phyloP scores from a whole-genome alignment of 169 alveolate genomes.

The Plasmodium chabaudi region DNA sequence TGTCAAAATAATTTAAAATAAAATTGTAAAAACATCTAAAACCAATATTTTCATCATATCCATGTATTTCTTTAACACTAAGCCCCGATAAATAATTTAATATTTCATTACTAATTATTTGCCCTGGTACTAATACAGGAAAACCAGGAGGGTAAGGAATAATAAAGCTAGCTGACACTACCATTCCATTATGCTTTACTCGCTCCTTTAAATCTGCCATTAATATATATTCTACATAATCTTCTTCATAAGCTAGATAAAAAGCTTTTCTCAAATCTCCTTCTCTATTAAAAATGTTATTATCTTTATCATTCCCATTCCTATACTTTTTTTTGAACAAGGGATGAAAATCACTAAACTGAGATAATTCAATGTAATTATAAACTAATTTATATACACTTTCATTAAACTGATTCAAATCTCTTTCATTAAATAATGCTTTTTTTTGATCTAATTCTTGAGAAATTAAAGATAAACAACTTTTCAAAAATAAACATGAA shows the following conservation, averaged over 20 bases:
- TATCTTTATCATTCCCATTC: background rate
- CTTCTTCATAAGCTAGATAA: conserved; percentile 79
- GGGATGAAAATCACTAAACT: conserved; percentile 71
- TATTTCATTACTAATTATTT: conserved; percentile 75
- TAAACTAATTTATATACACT: conserved; percentile 69
- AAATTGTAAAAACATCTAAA: conserved; percentile 71
- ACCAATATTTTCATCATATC: conserved; percentile 75
- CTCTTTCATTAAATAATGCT: conserved; percentile 59
- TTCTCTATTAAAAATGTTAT: conserved; percentile 57
- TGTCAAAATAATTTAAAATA: conserved; percentile 48
- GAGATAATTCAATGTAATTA: conserved; percentile 59
- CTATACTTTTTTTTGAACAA: conserved; percentile 48
- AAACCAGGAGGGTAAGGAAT: conserved; percentile 83
- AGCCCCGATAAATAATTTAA: conserved; percentile 76
- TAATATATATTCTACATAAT: conserved; percentile 64
- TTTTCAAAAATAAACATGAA: conserved; percentile 76
- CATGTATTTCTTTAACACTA: conserved; percentile 81
- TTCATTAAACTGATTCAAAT: conserved; percentile 77
- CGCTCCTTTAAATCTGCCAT: conserved; percentile 53
- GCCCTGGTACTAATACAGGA: conserved; percentile 82
- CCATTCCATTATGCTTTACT: conserved; percentile 19
- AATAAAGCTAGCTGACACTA: conserved; percentile 80
- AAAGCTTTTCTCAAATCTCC: conserved; percentile 80
- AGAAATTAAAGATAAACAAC: conserved; percentile 73
- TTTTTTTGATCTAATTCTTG: conserved; percentile 74